Evolutionary conservation across 1,139 yeast genomes (phyloP), one percentile per base, ranked within the genome.

Genomic region (Kodamaea alishanica): DNA sequence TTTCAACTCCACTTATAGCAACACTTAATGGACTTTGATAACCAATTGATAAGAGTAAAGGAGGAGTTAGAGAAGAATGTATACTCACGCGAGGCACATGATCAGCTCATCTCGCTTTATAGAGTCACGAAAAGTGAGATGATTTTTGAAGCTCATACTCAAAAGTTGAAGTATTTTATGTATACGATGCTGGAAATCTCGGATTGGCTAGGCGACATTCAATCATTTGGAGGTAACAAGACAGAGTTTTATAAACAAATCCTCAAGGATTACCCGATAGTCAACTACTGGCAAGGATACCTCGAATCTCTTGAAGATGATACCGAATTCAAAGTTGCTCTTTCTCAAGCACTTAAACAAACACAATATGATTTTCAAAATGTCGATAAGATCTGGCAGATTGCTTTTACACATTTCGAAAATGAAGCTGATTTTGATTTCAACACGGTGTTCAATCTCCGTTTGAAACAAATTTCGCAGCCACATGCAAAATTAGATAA

Each of bases 401-500:
- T 52, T 6, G 46, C 59, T 4, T 33, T 65, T 5, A 39, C 44
- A 20, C 28, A 30, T 11, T 39, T 40, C 7, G 23, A 26, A 2
- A 37, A 30, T 6, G 41, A 39, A 28, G 45, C 40, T 9, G 45
- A 45, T 12, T 49, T 43, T 1, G 52, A 52, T 15, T 46, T 62
- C 30, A 54, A 56, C 10, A 41, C 42, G 23, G 42, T 59, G 12
- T 47, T 54, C 34, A 52, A 53, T 5, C 41, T 68, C 12, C 66
- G 68, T 42, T 43, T 61, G 26, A 54, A 62, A 29, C 52, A 79
- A 24, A 55, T 79, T 4, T 45, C 57, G 7, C 50, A 56, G 29
- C 81, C 82, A 0, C 82, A 75, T 49, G 45, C 48, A 2, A 47
- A 55, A 5, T 42, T 79, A 5, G 68, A 67, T 1, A 65, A 67